Evolutionary conservation across 2,329 filamentous ascomycete species (phyloP).

Genomic region (Trichoderma guizhouense): DNA sequence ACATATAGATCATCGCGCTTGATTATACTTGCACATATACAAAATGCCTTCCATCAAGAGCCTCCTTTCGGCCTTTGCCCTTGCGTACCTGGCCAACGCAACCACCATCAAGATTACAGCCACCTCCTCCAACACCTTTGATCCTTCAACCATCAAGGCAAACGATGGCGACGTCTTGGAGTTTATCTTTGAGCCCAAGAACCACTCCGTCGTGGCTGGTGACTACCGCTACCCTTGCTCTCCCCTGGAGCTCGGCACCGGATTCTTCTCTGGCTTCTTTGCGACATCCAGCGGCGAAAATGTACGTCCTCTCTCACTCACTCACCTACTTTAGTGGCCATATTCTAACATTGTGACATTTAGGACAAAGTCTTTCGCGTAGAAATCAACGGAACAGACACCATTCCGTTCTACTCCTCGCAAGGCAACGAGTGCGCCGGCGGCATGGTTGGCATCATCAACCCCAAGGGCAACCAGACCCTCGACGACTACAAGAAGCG

Average conservation of each 20-base stretch:
- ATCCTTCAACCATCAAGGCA: slow-evolving; percentile 33
- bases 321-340: not conserved
- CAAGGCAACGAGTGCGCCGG: slow-evolving; percentile 36
- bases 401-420: slow-evolving; percentile 39
- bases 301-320: slow-evolving; percentile 25
- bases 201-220: slow-evolving; percentile 39
- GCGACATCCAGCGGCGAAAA: slow-evolving; percentile 28
- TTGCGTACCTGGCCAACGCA: slow-evolving; percentile 28
- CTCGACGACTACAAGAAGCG: slow-evolving; percentile 32
- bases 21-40: not conserved
- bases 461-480: slow-evolving; percentile 30
- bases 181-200: slow-evolving; percentile 36
- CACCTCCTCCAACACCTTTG: slow-evolving; percentile 32
- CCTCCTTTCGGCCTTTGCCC: slow-evolving; percentile 25
- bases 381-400: slow-evolving; percentile 31
- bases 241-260: slow-evolving; percentile 30
- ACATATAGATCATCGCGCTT: not conserved
- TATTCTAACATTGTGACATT: not conserved
- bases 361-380: slow-evolving; percentile 37
- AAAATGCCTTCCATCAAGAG: slow-evolving; percentile 31
- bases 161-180: slow-evolving; percentile 35
- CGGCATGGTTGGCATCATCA: slow-evolving; percentile 42
- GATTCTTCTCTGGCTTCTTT: slow-evolving; percentile 39
- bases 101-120: slow-evolving; percentile 36
- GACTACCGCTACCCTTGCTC: slow-evolving; percentile 36